A percentile compares a stretch with the other conserved stretches of the same genome.
phyloP scores from a whole-genome alignment of 352 stramenopile species.

The Phytophthora melonis region DNA sequence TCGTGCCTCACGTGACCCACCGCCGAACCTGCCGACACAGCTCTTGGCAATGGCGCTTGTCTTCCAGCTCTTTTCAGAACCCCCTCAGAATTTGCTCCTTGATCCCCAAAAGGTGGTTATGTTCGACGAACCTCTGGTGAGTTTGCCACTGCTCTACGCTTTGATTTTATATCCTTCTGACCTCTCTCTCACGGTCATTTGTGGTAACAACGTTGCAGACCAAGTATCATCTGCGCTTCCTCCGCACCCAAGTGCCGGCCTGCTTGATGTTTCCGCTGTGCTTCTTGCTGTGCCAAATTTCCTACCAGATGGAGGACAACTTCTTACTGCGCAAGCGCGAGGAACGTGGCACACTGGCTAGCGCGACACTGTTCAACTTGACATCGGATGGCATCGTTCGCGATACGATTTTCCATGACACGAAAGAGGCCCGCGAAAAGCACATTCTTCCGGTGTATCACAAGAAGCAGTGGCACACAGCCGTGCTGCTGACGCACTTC shows the following conservation, averaged over 20 bases:
- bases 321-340: slow-evolving; percentile 83
- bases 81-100: slow-evolving; percentile 80
- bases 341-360: slow-evolving; percentile 82
- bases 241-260: slow-evolving; percentile 83
- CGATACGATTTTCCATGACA: slow-evolving; percentile 89
- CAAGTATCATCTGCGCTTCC: slow-evolving; percentile 86
- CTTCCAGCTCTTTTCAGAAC: slow-evolving; percentile 87
- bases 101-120: slow-evolving; percentile 84
- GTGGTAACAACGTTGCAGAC: slow-evolving; percentile 51
- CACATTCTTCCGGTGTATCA: slow-evolving; percentile 86
- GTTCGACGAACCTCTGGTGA: slow-evolving; percentile 90
- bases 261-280: slow-evolving; percentile 87
- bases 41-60: slow-evolving; percentile 86
- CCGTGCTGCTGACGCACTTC: slow-evolving; percentile 86
- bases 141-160: slow-evolving; percentile 23
- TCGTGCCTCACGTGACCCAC: slow-evolving; percentile 73
- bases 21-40: slow-evolving; percentile 81
- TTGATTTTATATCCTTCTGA: neutral
- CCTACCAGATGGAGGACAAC: slow-evolving; percentile 90
- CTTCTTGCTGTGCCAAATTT: slow-evolving; percentile 89
- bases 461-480: slow-evolving; percentile 90
- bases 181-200: neutral
- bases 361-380: slow-evolving; percentile 85
- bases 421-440: slow-evolving; percentile 86
- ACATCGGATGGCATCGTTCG: slow-evolving; percentile 89